Evolutionary conservation across 345 rosid genomes (phyloP), one percentile per base, ranked within the genome.

Genomic region (rapeseed (Brassica napus)): DNA sequence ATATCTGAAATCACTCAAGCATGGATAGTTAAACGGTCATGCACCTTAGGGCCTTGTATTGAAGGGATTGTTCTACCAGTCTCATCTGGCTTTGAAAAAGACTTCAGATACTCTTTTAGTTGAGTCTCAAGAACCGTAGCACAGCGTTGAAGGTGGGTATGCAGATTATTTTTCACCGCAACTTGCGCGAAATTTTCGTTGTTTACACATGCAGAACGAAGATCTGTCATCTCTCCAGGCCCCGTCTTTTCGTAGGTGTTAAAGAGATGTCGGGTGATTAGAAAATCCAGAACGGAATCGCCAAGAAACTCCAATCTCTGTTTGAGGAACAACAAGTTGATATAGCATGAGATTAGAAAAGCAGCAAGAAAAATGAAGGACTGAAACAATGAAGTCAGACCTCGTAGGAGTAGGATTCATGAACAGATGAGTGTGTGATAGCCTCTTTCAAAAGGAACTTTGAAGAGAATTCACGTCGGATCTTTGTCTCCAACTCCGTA

Each of bases 261-360:
- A 82, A 90, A 95, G 49, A 91, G 93, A 83, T 95, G 88, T 76
- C 75, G 64, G 18, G 98, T 95, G 61, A 95, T 93, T 32, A 93
- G 90, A 87, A 93, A 76, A 82, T 93, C 98, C 84, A 91, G 83
- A 4, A 86, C 96, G 65, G 97, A 84, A 72, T 95, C 97, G 0
- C 98, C 98, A 2, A 95, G 98, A 86, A 90, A 95, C 85, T 95
- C 99, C 76, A 91, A 90, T 83, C 97, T 93, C 99, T 94, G 91
- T 69, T 69, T 10, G 63, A 77, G 65, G 59, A 68, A 73, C 42
- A 73, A 74, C 21, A 16, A 28, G 15, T 62, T 15, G 3, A 37
- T 37, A 8, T 8, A 68, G 21, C 26, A 68, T 37, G 58, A 35
- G 66, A 69, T 44, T 68, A 73, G 23, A 30, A 69, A 77, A 49